Percentiles rank a stretch among this genome's conserved stretches.
Evolutionary conservation across 768 basidiomycete species (phyloP).

Genomic region (Termitomyces sp.): DNA sequence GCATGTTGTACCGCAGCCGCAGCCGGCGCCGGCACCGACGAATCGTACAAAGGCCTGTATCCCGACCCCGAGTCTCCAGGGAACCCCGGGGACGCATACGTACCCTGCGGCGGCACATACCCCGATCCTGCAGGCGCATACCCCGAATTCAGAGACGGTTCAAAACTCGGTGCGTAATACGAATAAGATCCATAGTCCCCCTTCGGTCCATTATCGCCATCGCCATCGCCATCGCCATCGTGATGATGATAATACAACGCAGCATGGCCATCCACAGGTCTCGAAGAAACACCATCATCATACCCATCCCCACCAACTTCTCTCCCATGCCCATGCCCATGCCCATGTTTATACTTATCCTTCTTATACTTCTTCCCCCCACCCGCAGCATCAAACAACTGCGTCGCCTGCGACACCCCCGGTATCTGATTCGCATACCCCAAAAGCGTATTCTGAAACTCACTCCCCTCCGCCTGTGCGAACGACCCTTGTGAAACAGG

Average conservation of each 20-base stretch:
- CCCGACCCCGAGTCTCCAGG: slow-evolving; percentile 11
- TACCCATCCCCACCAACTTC: background rate
- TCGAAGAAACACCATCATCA: too few relatives aligned
- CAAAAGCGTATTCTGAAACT: slow-evolving; percentile 46
- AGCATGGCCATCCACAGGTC: slow-evolving; percentile 17
- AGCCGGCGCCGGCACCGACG: slow-evolving; percentile 8
- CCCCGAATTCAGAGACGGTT: slow-evolving; percentile 19
- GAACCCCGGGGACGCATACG: slow-evolving; percentile 21
- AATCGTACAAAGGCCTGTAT: slow-evolving; percentile 16
- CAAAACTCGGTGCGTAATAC: slow-evolving; percentile 22
- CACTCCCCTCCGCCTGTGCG: slow-evolving; percentile 44
- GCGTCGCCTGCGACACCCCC: slow-evolving; percentile 41
- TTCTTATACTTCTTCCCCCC: slow-evolving; percentile 24
- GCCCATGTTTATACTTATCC: slow-evolving; percentile 19
- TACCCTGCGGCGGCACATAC: slow-evolving; percentile 15
- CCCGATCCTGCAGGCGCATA: slow-evolving; percentile 16
- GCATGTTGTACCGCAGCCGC: slow-evolving; percentile 5
- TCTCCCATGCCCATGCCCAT: slow-evolving; percentile 10
- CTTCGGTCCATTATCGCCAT: slow-evolving; percentile 6
- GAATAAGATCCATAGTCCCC: slow-evolving; percentile 13
- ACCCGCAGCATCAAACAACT: slow-evolving; percentile 30
- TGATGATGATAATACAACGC: slow-evolving; percentile 24
- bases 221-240: too few relatives aligned
- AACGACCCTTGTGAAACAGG: slow-evolving; percentile 44
- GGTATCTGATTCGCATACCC: slow-evolving; percentile 48